A percentile compares a stretch with the other conserved stretches of the same genome.
Conservation (phyloP, 371 early-diverging fungal genomes). For the Parasitella parasitica region DNA sequence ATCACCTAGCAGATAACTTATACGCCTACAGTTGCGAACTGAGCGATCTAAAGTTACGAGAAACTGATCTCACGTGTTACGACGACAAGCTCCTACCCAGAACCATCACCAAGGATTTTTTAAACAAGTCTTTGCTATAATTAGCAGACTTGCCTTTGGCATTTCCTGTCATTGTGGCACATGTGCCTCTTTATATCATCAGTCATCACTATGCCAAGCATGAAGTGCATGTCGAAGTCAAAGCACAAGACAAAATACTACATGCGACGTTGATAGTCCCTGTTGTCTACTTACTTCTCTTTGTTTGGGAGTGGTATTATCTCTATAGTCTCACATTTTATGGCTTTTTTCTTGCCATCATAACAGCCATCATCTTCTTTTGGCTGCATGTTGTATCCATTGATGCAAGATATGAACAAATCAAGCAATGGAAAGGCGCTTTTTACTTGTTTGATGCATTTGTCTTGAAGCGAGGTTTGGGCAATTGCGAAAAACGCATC, state of each 20-base stretch:
- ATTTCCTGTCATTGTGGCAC: conserved; percentile 27
- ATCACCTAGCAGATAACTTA: neutral
- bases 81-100: conserved; percentile 8
- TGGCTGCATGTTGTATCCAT: conserved; percentile 14
- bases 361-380: neutral
- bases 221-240: conserved; percentile 30
- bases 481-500: neutral
- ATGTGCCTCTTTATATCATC: conserved; percentile 32
- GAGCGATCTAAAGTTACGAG: neutral
- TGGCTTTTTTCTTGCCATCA: conserved; percentile 3
- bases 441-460: conserved; percentile 5
- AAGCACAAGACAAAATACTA: conserved; percentile 34
- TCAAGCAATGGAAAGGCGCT: conserved; percentile 5
- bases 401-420: conserved; percentile 2
- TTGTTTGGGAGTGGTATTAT: conserved; percentile 17
- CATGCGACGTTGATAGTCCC: conserved; percentile 9
- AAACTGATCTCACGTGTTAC: neutral
- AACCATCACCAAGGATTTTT: neutral
- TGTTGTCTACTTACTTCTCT: conserved; percentile 6
- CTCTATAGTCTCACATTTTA: neutral
- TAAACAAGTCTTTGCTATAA: neutral
- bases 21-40: conserved; percentile 1
- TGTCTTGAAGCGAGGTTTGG: conserved; percentile 1
- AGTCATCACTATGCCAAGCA: conserved; percentile 13
- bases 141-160: conserved; percentile 25